A percentile compares a stretch with the other conserved stretches of the same genome.
These are phyloP conservation scores for Oldenlandia corymbosa DNA, from an alignment of 257 asterid genomes.

Conservation along the genomic window DNA sequence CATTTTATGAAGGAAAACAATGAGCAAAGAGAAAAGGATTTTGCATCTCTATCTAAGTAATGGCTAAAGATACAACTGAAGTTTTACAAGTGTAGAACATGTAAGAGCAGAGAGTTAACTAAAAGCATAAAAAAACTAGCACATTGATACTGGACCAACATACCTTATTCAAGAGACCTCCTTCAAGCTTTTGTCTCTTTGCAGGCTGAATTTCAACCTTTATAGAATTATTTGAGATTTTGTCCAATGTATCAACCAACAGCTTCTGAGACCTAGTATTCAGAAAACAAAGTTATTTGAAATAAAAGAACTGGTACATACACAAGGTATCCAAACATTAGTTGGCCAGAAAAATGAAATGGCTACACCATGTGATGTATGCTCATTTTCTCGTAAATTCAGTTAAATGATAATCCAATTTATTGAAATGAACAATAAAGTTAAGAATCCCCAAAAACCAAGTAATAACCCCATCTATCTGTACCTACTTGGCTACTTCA, in stretches of 20 bases:
- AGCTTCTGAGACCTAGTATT: constrained; percentile 46
- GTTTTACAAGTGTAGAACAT: background rate
- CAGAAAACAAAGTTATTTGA: constrained; percentile 9
- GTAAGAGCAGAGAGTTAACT: background rate
- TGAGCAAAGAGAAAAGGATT: background rate
- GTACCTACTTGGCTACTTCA: background rate
- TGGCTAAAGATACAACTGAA: background rate
- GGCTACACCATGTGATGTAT: background rate
- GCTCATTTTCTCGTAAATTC: background rate
- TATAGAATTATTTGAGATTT: constrained; percentile 34
- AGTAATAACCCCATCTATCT: background rate
- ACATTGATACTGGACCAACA: constrained; percentile 2
- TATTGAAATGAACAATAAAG: too few species aligned
- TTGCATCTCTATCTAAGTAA: background rate
- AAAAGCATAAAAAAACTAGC: constrained; percentile 5
- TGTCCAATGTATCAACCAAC: constrained; percentile 37
- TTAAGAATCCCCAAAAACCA: too few species aligned
- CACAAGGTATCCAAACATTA: background rate
- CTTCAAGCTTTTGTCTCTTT: constrained; percentile 94
- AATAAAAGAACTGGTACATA: background rate
- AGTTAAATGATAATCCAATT: background rate
- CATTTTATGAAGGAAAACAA: background rate
- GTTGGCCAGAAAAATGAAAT: background rate
- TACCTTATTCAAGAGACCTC: constrained; percentile 84
- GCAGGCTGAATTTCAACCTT: constrained; percentile 78